A percentile compares a stretch with the other conserved stretches of the same genome.
Evolutionary conservation across 495 filamentous ascomycete genomes (phyloP).

Genomic region (Xylaria scruposa): DNA sequence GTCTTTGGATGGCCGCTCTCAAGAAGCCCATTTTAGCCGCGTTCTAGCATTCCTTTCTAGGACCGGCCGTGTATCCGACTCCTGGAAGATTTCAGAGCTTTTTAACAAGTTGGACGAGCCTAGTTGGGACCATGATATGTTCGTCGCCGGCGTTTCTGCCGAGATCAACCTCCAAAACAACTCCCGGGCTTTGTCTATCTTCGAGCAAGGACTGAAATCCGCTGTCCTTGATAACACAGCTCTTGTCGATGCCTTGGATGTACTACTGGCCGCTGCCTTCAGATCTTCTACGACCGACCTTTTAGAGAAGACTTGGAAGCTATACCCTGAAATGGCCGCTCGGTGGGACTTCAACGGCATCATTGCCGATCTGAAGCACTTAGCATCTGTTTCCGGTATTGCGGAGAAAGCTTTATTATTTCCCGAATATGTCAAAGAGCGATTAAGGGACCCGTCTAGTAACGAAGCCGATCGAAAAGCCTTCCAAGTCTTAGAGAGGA

Average conservation of each 20-base stretch:
- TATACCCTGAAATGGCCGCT: constrained; percentile 35
- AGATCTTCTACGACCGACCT: constrained; percentile 23
- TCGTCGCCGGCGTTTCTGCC: constrained; percentile 35
- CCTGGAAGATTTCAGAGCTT: constrained; percentile 41
- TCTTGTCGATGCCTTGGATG: constrained; percentile 35
- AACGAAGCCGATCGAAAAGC: constrained; percentile 26
- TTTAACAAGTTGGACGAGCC: constrained; percentile 32
- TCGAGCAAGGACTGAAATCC: constrained; percentile 32
- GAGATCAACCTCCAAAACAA: constrained; percentile 37
- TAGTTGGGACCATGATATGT: constrained; percentile 30
- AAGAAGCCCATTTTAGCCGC: constrained; percentile 17
- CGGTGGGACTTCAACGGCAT: constrained; percentile 33
- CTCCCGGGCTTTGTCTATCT: constrained; percentile 33
- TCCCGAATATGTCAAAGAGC: constrained; percentile 6
- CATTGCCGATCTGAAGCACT: constrained; percentile 27
- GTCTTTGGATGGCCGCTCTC: constrained; percentile 27
- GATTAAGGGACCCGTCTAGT: constrained; percentile 22
- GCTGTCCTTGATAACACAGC: constrained; percentile 14
- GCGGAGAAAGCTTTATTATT: constrained; percentile 36
- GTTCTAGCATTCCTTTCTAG: constrained; percentile 34
- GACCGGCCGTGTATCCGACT: constrained; percentile 33
- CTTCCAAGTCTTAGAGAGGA: constrained; percentile 35
- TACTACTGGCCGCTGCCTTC: constrained; percentile 34
- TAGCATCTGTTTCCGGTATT: constrained; percentile 25
- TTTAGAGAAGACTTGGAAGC: constrained; percentile 32